phyloP scores from a whole-genome alignment of 441 rosid species.

The Eugenia klotzschiana region DNA sequence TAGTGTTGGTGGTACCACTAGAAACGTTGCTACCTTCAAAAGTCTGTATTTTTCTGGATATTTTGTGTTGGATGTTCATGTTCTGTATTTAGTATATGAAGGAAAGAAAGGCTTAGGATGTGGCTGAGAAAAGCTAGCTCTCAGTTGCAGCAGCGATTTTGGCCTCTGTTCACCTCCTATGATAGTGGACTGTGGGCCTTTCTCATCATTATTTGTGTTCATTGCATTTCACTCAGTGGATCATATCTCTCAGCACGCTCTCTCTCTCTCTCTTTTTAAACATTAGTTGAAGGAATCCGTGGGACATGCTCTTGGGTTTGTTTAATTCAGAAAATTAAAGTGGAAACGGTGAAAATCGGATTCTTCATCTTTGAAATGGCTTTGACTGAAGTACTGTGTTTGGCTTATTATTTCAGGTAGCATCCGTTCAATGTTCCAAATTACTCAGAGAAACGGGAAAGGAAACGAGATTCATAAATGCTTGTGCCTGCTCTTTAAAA shows the following conservation, averaged over 20 bases:
- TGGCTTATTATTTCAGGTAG: constrained; percentile 15
- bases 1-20: neutral
- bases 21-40: neutral
- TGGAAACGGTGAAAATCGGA: neutral
- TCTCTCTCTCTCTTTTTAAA: neutral
- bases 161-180: neutral
- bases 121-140: neutral
- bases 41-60: neutral
- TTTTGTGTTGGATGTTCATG: neutral
- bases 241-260: neutral
- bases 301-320: neutral
- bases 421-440: constrained; percentile 24
- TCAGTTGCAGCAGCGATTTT: neutral
- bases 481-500: constrained; percentile 31
- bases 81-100: neutral
- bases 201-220: neutral
- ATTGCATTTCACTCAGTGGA: neutral
- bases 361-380: neutral
- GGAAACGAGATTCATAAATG: constrained; percentile 10
- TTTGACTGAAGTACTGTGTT: neutral
- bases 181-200: neutral
- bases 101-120: neutral
- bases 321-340: neutral
- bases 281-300: neutral
- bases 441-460: constrained; percentile 8